phyloP scores from a whole-genome alignment of 257 asterid genomes.

The Linderniella brevidens region DNA sequence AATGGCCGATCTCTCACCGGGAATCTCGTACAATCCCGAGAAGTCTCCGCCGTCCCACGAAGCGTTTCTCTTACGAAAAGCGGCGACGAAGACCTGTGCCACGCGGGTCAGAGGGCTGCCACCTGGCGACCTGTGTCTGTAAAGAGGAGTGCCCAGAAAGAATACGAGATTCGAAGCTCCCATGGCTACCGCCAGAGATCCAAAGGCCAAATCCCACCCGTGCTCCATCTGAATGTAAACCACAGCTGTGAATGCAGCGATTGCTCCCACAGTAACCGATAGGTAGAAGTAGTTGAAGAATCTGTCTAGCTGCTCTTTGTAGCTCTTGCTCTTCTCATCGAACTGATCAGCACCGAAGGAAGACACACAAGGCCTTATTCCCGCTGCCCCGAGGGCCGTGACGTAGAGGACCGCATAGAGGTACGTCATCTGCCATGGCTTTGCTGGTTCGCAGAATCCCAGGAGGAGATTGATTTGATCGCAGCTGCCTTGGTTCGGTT shows the following conservation, averaged over 20 bases:
- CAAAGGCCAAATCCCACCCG: conserved; percentile 96
- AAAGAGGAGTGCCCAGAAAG: conserved; percentile 85
- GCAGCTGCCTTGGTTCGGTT: conserved; percentile 77
- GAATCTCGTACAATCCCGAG: conserved; percentile 77
- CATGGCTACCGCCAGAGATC: conserved; percentile 84
- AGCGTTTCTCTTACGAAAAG: conserved; percentile 60
- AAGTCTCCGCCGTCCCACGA: conserved; percentile 56
- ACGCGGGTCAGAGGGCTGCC: conserved; percentile 95
- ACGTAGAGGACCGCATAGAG: conserved; percentile 54
- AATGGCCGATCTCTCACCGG: conserved; percentile 75
- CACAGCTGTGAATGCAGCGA: conserved; percentile 74
- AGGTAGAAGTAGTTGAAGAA: conserved; percentile 92
- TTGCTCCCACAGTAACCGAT: conserved; percentile 89
- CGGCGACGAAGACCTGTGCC: conserved; percentile 80
- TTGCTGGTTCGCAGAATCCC: conserved; percentile 87
- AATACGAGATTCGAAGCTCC: conserved; percentile 75
- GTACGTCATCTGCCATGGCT: conserved; percentile 86
- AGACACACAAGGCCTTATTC: conserved; percentile 96
- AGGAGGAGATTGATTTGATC: conserved; percentile 68
- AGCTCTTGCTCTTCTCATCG: conserved; percentile 57
- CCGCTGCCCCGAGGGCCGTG: conserved; percentile 94
- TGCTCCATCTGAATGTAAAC: conserved; percentile 80
- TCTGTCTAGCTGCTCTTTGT: conserved; percentile 64
- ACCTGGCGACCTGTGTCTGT: conserved; percentile 82
- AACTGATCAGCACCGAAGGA: conserved; percentile 99